Evolutionary conservation across 73 alveolate genomes (phyloP), one percentile per base, ranked within the genome.

Genomic region (Blepharisma stoltei): DNA sequence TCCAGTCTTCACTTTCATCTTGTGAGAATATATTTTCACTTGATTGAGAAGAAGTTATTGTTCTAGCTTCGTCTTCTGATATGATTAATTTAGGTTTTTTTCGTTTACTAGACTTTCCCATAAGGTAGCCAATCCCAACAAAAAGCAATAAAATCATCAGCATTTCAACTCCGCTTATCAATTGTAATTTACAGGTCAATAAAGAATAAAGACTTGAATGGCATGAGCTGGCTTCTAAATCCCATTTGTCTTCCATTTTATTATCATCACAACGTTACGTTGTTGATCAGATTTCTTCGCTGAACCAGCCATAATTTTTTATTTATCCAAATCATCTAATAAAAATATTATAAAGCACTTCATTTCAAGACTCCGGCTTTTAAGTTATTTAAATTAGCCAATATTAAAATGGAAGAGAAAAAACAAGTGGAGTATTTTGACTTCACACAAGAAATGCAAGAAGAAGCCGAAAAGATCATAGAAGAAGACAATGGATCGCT

Each of bases 371-470:
- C 21, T 50, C 65, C 0, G n/a, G n/a, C 4, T 4, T 50, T 18
- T 32, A 32, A 32, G 41, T 32, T 32, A 32, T 32, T 32, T 32
- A 32, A 32, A 32, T 32, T 3, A 32, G 27, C 21, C 65, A 14
- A 14, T 14, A 14, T 50, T 50, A 54, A 37, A 66, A 83, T 67
- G 85, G 81, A 87, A 77, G 88, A 78, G 80, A 83, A 78, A 71
- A 91, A 75, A 52, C 77, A 76, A 18, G 86, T 88, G 8, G 78
- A 76, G 70, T 90, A 83, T 67, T 93, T 81, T 81, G 87, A 93
- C 60, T 93, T 94, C 94, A 89, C 82, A 54, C 94, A 90, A 46
- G 90, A 84, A 53, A 88, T 90, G 84, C 81, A 83, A 54, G 86
- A 85, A 38, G 88, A 88, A 77, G 96, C 97, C 6, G 80, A 86